Percentiles rank a stretch among this genome's conserved stretches.
phyloP scores from a whole-genome alignment of 1,284 basidiomycete genomes.

The Puccinia horiana region DNA sequence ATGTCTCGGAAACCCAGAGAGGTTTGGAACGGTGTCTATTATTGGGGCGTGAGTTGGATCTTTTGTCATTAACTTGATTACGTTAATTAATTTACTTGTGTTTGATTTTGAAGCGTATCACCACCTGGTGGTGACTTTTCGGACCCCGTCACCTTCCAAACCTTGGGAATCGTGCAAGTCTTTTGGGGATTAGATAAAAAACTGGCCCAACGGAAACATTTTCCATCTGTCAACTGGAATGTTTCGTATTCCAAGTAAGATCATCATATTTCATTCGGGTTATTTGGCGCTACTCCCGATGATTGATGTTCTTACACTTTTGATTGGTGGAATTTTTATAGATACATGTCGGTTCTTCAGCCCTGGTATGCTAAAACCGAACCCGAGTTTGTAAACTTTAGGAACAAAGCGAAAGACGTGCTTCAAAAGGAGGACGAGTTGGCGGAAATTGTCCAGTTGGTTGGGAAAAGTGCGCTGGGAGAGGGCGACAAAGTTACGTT shows the following conservation, averaged over 20 bases:
- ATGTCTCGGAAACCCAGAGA: constrained; percentile 83
- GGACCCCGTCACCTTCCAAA: constrained; percentile 95
- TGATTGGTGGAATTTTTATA: too few species aligned
- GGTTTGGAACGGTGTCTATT: constrained; percentile 92
- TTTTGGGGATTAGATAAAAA: constrained; percentile 78
- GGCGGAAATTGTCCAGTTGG: constrained; percentile 97
- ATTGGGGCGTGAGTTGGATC: constrained; percentile 78
- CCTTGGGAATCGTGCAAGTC: constrained; percentile 97
- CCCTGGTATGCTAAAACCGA: constrained; percentile 86
- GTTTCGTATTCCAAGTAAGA: constrained; percentile 94
- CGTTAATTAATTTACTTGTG: background rate
- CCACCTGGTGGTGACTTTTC: constrained; percentile 99
- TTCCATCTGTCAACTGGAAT: constrained; percentile 99
- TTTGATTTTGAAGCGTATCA: constrained; percentile 70
- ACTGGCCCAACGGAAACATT: constrained; percentile 66
- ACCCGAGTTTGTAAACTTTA: constrained; percentile 89
- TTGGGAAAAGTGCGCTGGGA: constrained; percentile 95
- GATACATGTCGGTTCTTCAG: constrained; percentile 80
- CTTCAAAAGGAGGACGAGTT: constrained; percentile 98
- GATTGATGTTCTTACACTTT: background rate
- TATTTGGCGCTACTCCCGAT: background rate
- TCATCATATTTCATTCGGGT: too few species aligned
- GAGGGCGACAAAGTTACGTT: constrained; percentile 98
- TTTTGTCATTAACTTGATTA: constrained; percentile 14
- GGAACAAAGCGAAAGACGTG: constrained; percentile 90